Evolutionary conservation across 768 basidiomycete genomes (phyloP).

Genomic region (Phanerochaete carnosa): DNA sequence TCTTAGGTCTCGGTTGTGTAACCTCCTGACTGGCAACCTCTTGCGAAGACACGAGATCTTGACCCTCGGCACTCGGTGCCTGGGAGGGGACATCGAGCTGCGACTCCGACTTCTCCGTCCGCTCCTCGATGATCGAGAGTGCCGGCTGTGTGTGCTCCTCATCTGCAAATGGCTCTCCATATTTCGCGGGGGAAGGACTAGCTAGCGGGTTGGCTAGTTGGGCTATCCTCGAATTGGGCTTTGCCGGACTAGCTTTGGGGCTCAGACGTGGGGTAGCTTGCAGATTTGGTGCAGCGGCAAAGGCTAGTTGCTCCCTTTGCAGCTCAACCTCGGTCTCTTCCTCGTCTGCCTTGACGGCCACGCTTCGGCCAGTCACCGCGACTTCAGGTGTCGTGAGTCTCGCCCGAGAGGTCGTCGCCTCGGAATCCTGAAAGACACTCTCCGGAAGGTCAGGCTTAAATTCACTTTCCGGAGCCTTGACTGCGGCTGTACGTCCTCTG

Average conservation of each 20-base stretch:
- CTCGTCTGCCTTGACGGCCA: background rate
- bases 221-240: background rate
- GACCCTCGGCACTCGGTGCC: background rate
- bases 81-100: background rate
- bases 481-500: slow-evolving; percentile 13
- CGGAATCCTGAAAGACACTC: slow-evolving; percentile 29
- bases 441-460: slow-evolving; percentile 54
- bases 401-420: slow-evolving; percentile 6
- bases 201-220: background rate
- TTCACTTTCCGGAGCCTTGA: slow-evolving; percentile 48
- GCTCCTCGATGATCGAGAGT: background rate
- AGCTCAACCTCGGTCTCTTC: background rate
- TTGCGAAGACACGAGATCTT: background rate
- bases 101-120: background rate
- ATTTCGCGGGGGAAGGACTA: background rate
- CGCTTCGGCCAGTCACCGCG: background rate
- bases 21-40: background rate
- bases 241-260: background rate
- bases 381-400: slow-evolving; percentile 8
- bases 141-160: background rate
- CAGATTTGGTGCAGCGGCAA: background rate
- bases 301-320: background rate
- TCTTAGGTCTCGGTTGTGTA: background rate
- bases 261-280: background rate
- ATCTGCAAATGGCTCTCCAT: background rate